A percentile compares a stretch with the other conserved stretches of the same genome.
Evolutionary conservation across 371 early-diverging fungal species (phyloP).

Genomic region (Chytridiales sp.): DNA sequence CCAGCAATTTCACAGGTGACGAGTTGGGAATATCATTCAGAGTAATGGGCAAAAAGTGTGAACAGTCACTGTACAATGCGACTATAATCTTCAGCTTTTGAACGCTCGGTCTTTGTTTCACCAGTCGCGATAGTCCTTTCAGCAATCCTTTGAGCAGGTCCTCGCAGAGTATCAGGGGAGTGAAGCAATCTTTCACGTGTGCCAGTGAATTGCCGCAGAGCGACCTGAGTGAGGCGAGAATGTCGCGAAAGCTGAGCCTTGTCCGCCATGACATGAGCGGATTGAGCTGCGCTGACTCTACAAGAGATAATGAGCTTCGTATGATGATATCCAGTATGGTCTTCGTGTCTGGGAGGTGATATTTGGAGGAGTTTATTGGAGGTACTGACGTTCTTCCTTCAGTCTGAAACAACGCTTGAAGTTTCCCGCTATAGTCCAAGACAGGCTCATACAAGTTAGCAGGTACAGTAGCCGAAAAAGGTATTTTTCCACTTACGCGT

Average conservation of each 20-base stretch:
- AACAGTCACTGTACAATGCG: too few species aligned
- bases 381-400: background rate
- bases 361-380: background rate
- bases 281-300: background rate
- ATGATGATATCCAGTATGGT: background rate
- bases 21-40: too few species aligned
- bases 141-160: slow-evolving; percentile 5
- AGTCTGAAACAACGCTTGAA: background rate
- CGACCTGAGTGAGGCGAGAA: background rate
- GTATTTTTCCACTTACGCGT: background rate
- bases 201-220: background rate
- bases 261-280: too few species aligned
- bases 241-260: slow-evolving; percentile 13
- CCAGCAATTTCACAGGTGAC: slow-evolving; percentile 1
- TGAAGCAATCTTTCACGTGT: background rate
- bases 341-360: background rate
- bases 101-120: background rate
- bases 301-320: background rate
- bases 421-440: background rate
- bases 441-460: background rate
- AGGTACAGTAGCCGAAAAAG: background rate
- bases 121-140: slow-evolving; percentile 7
- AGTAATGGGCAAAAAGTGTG: too few species aligned
- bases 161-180: background rate
- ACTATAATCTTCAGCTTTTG: background rate